phyloP scores from a whole-genome alignment of 1,139 yeast genomes.

The Suhomyces wounanorum region DNA sequence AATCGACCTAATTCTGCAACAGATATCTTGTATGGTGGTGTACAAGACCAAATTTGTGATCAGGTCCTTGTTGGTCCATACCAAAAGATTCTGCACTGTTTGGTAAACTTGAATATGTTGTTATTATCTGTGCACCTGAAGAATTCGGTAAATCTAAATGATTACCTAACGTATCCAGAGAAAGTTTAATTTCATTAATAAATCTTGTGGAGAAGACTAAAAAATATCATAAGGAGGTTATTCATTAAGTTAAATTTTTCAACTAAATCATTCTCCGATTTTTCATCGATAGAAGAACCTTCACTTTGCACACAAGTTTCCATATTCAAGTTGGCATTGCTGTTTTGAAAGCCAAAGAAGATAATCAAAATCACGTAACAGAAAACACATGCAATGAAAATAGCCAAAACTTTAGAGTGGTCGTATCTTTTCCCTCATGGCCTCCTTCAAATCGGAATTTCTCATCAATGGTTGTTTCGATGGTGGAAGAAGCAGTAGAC shows the following conservation, averaged over 20 bases:
- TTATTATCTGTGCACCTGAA: neutral
- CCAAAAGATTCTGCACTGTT: neutral
- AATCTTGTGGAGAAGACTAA: neutral
- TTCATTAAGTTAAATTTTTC: neutral
- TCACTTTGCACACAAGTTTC: constrained; percentile 2
- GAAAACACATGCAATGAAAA: constrained; percentile 78
- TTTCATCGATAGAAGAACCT: neutral
- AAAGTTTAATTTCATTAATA: neutral
- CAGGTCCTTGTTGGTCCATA: neutral
- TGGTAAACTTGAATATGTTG: neutral
- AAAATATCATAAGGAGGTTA: neutral
- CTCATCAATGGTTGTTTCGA: constrained; percentile 74
- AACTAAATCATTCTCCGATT: neutral
- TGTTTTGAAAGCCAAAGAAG: constrained; percentile 75
- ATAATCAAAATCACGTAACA: constrained; percentile 59
- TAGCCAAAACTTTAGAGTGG: constrained; percentile 67
- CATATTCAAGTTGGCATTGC: constrained; percentile 31
- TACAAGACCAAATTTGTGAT: neutral
- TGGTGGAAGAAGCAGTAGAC: constrained; percentile 81
- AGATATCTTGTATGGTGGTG: neutral
- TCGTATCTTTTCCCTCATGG: constrained; percentile 18
- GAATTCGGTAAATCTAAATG: neutral
- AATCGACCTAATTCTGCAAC: neutral
- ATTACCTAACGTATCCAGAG: neutral
- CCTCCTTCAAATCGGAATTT: constrained; percentile 47